Percentiles rank a stretch among this genome's conserved stretches.
Conservation (phyloP, 2,329 filamentous ascomycete species). For the Neofusicoccum cordaticola region DNA sequence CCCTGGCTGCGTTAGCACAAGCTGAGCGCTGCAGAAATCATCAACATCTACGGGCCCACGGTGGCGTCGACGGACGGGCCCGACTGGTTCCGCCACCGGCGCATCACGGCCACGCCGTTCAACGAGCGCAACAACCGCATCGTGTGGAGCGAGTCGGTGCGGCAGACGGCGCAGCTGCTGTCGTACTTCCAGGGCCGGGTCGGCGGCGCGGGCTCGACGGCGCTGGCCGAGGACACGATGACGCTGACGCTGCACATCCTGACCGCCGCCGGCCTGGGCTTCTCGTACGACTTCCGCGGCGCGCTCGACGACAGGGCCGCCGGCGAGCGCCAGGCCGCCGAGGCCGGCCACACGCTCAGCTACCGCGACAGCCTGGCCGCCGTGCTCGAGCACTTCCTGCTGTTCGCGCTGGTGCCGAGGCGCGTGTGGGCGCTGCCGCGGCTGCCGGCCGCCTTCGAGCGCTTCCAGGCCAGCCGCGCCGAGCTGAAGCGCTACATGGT, state of each 20-base stretch:
- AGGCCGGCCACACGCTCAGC: conserved; percentile 20
- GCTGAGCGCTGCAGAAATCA: background rate
- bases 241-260: conserved; percentile 39
- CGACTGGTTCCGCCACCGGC: conserved; percentile 29
- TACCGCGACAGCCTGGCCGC: conserved; percentile 26
- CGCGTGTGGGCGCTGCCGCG: conserved; percentile 19
- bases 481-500: background rate
- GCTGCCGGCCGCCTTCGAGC: background rate
- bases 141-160: conserved; percentile 24
- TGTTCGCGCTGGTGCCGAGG: background rate
- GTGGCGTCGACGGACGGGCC: conserved; percentile 15
- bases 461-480: background rate
- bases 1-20: no score
- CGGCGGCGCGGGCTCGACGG: background rate
- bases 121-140: conserved; percentile 29
- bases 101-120: conserved; percentile 25
- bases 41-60: conserved; percentile 6
- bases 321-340: background rate
- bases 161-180: conserved; percentile 22
- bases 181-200: conserved; percentile 15
- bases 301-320: background rate
- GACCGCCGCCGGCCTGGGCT: conserved; percentile 37
- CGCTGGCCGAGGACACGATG: conserved; percentile 29
- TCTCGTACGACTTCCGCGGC: conserved; percentile 23
- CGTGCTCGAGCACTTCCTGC: conserved; percentile 28